Evolutionary conservation across 2,329 filamentous ascomycete genomes (phyloP).

Genomic region (Neophaeococcomyces aloes): DNA sequence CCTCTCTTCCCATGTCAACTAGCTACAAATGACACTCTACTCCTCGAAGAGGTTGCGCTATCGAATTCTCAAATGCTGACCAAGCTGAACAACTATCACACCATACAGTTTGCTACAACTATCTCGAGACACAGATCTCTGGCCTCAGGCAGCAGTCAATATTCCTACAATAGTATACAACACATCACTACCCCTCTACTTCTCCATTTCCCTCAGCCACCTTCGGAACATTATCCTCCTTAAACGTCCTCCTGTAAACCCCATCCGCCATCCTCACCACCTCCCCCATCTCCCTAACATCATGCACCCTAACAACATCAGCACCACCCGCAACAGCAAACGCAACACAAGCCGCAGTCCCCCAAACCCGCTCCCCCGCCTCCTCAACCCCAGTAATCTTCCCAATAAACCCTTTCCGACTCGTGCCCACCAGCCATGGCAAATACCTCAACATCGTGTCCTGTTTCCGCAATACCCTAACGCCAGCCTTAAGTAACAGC

Average conservation of each 20-base stretch:
- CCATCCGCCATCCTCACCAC: constrained; percentile 84
- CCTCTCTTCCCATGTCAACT: too few relatives aligned
- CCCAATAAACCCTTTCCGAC: constrained; percentile 83
- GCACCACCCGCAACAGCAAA: constrained; percentile 79
- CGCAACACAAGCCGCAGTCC: constrained; percentile 78
- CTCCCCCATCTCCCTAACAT: constrained; percentile 74
- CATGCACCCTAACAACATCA: constrained; percentile 86
- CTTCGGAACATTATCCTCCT: too few relatives aligned
- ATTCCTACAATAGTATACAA: too few relatives aligned
- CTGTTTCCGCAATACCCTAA: constrained; percentile 47
- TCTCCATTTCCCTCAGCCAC: too few relatives aligned
- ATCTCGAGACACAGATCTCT: too few relatives aligned
- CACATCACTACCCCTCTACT: too few relatives aligned
- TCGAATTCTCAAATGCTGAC: too few relatives aligned
- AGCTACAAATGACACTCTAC: too few relatives aligned
- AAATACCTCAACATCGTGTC: constrained; percentile 52
- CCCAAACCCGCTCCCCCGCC: constrained; percentile 63
- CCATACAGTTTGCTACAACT: too few relatives aligned
- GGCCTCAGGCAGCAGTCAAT: too few relatives aligned
- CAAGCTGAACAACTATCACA: too few relatives aligned
- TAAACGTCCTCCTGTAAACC: constrained; percentile 53
- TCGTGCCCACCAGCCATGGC: constrained; percentile 83
- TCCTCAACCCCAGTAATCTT: constrained; percentile 64
- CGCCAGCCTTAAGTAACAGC: constrained; percentile 60
- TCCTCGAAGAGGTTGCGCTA: too few relatives aligned